Conservation (phyloP, 441 rosid genomes). For the Populus hybrid region DNA sequence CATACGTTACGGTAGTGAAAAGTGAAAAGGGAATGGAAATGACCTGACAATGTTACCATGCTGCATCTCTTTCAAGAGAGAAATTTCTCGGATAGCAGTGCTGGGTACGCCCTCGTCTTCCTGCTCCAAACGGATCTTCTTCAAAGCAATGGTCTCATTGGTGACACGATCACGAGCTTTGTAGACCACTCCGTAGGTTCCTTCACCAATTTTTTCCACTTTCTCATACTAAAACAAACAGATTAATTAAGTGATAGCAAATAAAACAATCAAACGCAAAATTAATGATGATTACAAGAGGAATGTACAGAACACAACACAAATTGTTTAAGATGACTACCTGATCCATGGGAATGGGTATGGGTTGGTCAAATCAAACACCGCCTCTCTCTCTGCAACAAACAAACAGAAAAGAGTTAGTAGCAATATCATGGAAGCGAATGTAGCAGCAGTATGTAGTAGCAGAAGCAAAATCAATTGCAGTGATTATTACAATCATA, state of each 20-base stretch:
- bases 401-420: not conserved
- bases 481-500: not conserved
- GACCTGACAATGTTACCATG: conserved; percentile 90
- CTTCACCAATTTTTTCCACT: conserved; percentile 98
- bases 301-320: not conserved
- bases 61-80: conserved; percentile 92
- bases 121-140: conserved; percentile 65
- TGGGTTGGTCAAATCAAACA: not conserved
- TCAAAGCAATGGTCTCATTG: conserved; percentile 79
- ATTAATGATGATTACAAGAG: not conserved
- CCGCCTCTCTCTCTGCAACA: not conserved
- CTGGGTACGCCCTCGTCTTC: conserved; percentile 94
- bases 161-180: conserved; percentile 89
- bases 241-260: not conserved
- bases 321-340: not conserved
- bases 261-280: not conserved
- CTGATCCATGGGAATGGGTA: not conserved
- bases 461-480: not conserved
- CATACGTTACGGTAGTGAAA: not conserved
- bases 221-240: conserved; percentile 73
- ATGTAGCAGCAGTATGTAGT: not conserved
- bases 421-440: not conserved
- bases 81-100: conserved; percentile 87
- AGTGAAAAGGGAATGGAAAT: not conserved
- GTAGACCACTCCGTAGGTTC: conserved; percentile 95